These are phyloP conservation scores for Lolium rigidum DNA, from an alignment of 176 grass and related monocot species.

Conservation along the genomic window DNA sequence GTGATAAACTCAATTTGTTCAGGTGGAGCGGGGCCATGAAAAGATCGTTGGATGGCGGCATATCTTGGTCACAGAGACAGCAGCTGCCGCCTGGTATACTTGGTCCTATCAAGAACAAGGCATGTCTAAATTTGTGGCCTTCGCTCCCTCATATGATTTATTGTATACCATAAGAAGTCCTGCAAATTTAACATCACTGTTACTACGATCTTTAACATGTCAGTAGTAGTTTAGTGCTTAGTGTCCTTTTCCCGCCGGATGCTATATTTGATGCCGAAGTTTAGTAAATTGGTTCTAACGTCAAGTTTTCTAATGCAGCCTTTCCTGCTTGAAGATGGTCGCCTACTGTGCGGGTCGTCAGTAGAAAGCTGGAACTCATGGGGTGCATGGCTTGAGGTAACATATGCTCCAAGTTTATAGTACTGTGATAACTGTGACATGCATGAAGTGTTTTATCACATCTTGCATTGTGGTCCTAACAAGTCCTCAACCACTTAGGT, in stretches of 20 bases:
- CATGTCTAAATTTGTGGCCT: conserved; percentile 36
- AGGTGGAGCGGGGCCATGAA: conserved; percentile 99
- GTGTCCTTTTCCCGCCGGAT: neutral
- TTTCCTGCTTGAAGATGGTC: conserved; percentile 83
- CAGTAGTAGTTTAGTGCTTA: conserved; percentile 4
- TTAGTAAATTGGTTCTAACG: conserved; percentile 2
- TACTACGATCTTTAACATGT: neutral
- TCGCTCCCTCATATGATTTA: conserved; percentile 26
- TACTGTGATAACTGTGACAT: neutral
- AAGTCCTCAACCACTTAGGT: conserved; percentile 52
- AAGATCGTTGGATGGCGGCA: conserved; percentile 76
- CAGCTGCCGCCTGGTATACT: conserved; percentile 96
- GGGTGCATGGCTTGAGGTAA: conserved; percentile 98
- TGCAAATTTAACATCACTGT: neutral
- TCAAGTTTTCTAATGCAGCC: conserved; percentile 53
- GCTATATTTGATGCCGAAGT: conserved; percentile 2
- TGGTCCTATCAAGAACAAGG: conserved; percentile 97
- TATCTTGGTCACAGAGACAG: conserved; percentile 82
- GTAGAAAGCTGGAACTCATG: conserved; percentile 99
- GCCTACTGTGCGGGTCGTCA: conserved; percentile 86
- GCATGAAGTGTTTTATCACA: neutral
- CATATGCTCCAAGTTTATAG: neutral
- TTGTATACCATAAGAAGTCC: neutral
- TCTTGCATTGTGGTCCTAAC: neutral
- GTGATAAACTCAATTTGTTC: conserved; percentile 29